Evolutionary conservation across 2,329 filamentous ascomycete species (phyloP), one percentile per base, ranked within the genome.

Genomic region (Fusarium sp.): DNA sequence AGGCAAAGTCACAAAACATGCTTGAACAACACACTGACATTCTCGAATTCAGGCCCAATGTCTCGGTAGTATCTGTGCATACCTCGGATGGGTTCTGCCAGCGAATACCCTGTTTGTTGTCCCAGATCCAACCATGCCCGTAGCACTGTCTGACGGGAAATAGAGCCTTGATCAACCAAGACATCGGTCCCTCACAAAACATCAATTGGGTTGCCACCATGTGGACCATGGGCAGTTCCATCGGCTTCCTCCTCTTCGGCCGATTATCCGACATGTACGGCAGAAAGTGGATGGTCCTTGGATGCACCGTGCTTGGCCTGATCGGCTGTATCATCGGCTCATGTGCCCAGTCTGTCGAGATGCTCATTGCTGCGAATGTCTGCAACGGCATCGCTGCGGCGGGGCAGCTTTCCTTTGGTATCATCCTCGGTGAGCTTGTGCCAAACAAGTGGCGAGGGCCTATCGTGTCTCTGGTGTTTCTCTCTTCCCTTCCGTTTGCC

Each of bases 241-340:
- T 82, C 46, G 79, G 79, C 30, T 81, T 82, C 60, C 73, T 82
- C 59, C 73, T 85, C 9, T 75, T 82, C 27, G 82, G 82, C 47
- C 81, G 82, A n/a, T 74, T 84, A 1, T 81, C 78, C 8, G 80
- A 84, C 64, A 77, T 84, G 40, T 84, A 82, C 52, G 82, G 82
- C 8, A 78, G 82, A 36, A 78, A 81, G 59, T 83, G 78, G 75
- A 77, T 82, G 64, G 77, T 81, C 13, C 73, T 84, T 10, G 73
- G 70, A 37, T 76, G 75, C 12, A 77, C 71, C 6, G 40, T 74
- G 1, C 75, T 83, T 34, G 31, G 31, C 7, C 31, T 34, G 9
- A 12, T 34, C 12, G 31, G 31, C 31, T 34, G 31, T 12, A 34
- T 34, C 31, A 34, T 34, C 31, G 31, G 31, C 12, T 34, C 31